phyloP scores from a whole-genome alignment of 345 rosid species.

The Lepidium africanum region DNA sequence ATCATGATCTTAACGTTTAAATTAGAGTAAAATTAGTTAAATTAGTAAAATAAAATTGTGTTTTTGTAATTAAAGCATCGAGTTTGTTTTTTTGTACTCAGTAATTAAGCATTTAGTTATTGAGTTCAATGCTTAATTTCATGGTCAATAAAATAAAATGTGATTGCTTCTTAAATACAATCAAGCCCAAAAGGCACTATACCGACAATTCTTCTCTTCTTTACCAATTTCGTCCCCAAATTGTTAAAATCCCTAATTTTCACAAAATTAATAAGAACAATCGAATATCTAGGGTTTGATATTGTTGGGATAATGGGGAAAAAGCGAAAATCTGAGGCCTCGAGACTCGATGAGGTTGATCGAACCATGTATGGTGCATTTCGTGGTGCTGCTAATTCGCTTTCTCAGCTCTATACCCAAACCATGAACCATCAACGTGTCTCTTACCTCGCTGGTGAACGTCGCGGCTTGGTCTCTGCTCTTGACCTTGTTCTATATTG shows the following conservation, averaged over 20 bases:
- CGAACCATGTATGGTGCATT: slow-evolving; percentile 81
- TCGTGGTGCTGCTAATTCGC: slow-evolving; percentile 89
- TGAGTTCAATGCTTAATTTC: no score
- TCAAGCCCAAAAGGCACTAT: no score
- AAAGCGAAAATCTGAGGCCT: slow-evolving; percentile 81
- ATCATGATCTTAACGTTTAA: no score
- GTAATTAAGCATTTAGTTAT: no score
- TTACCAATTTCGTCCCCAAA: not conserved
- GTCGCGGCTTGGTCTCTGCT: slow-evolving; percentile 49
- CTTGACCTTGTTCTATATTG: not conserved
- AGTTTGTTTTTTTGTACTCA: no score
- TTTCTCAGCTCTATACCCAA: slow-evolving; percentile 85
- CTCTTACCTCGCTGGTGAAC: slow-evolving; percentile 80
- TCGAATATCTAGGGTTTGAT: slow-evolving; percentile 1
- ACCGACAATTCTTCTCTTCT: slow-evolving; percentile 1
- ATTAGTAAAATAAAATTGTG: no score
- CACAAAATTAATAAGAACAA: not conserved
- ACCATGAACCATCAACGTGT: slow-evolving; percentile 72
- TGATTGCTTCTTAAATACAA: no score
- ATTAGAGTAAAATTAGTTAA: no score
- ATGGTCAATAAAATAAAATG: no score
- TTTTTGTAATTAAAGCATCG: no score
- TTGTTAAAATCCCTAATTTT: slow-evolving; percentile 2
- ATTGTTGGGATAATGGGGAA: slow-evolving; percentile 46
- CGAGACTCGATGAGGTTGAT: slow-evolving; percentile 87